Base-by-base conservation (phyloP, 2,329 filamentous ascomycete genomes). In the Diaporthe vaccinii region DNA sequence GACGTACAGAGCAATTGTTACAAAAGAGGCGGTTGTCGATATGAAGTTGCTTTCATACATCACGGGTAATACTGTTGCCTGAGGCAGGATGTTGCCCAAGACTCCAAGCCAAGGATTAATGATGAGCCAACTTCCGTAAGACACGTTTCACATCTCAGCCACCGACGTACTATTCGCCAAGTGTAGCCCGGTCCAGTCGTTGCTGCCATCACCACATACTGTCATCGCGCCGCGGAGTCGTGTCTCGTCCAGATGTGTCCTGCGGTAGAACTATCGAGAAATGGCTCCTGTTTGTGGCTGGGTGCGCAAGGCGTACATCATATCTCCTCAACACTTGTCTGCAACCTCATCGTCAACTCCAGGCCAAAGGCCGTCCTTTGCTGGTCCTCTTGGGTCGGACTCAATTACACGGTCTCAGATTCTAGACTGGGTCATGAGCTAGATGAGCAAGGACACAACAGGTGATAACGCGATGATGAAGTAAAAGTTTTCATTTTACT, bases 381-480 rank as follows among this genome's bases (percentile, higher is more conserved):
- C 8, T 5, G 49, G 49, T 1, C 20, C 20, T 10, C 0, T n/a
- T 22, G n/a, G 7, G 8, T 20, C 49, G 5, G 12, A 14, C 10
- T n/a, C n/a, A 51, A 5, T 51, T 3, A 51, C 10, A 25, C 4
- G 0, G 5, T 25, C 1, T 25, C 49, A 25, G 49, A 14, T 10
- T n/a, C 4, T 14, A 8, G 22, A 2, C 25, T 17, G 22, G 5
- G 4, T 51, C 15, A 17, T 51, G 22, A 6, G 0, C n/a, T 22
- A 14, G 22, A 12, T 0, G 49, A 51, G 6, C 5, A n/a, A 0
- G 3, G 22, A 2, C 15, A 12, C 3, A 51, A 20, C 22, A 25
- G 0, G 0, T 12, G 10, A 51, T 0, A 2, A n/a, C 0, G 22
- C 22, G n/a, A 9, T 8, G 22, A 14, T 51, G 22, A 6, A n/a